Evolutionary conservation across 2,329 filamentous ascomycete species (phyloP), one percentile per base, ranked within the genome.

Genomic region (Cladorrhinum sp.): DNA sequence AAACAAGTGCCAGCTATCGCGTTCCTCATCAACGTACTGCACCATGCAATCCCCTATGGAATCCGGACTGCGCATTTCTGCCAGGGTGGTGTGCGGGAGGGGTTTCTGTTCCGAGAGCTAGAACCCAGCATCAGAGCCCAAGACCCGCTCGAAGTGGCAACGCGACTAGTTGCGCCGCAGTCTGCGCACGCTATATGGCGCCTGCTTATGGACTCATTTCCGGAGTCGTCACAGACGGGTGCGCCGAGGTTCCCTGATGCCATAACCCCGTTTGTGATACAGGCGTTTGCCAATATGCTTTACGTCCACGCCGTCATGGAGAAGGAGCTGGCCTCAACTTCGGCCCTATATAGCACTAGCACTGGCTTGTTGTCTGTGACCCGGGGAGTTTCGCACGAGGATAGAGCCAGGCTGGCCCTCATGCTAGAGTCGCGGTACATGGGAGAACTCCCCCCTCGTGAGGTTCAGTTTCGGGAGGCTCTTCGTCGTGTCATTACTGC

Each of bases 361-460:
- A 53, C 51, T 7, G 51, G 51, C 25, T 25, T 53, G 16, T n/a
- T 53, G n/a, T 53, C 51, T 36, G 36, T 25, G 51, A 53, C 51
- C n/a, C 24, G 51, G 25, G 51, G 51, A 22, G 51, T 36, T 9
- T 53, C 51, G 22, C 27, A 53, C 51, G 51, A 53, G 51, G 51
- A 53, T 36, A 32, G 51, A 18, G 24, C 27, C 36, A 13, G 36
- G 27, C 51, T 53, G 16, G 51, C 51, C 25, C 51, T 53, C 51
- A 32, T 53, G 51, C 51, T 53, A 13, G 25, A 53, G 51, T 53
- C 51, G 27, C 51, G 51, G 20, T 53, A 53, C 51, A 53, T 53
- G 51, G 51, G 51, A 25, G 51, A 53, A 25, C 51, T 53, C 3
- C 51, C 27, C 3, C 51, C 51, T 18, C 51, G 51, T 22, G 51